Conservation (phyloP, 2,329 filamentous ascomycete species). For the Fusarium sp. region DNA sequence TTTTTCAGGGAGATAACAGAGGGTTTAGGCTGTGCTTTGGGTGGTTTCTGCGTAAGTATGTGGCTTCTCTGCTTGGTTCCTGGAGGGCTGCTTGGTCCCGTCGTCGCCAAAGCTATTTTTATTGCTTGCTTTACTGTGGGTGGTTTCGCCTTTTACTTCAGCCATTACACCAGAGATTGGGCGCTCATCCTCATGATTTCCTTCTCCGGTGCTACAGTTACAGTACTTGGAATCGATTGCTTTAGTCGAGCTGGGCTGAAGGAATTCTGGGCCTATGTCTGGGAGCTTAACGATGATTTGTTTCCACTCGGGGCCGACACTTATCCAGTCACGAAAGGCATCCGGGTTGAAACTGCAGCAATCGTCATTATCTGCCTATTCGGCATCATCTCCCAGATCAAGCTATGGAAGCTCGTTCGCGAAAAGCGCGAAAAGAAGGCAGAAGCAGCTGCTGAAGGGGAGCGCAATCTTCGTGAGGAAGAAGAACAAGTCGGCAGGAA, state of each 20-base stretch:
- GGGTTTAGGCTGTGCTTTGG: conserved; percentile 83
- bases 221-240: conserved; percentile 88
- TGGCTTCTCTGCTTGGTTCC: conserved; percentile 85
- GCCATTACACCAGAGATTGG: conserved; percentile 80
- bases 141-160: conserved; percentile 81
- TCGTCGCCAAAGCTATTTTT: conserved; percentile 75
- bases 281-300: conserved; percentile 80
- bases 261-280: conserved; percentile 95
- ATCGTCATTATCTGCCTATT: conserved; percentile 79
- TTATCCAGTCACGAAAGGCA: conserved; percentile 87
- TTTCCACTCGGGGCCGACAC: conserved; percentile 82
- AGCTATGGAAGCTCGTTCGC: conserved; percentile 84
- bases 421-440: conserved; percentile 67
- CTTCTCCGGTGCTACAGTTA: conserved; percentile 82
- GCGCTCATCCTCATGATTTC: conserved; percentile 80
- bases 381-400: conserved; percentile 85
- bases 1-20: conserved; percentile 88
- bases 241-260: conserved; percentile 91
- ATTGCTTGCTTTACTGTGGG: conserved; percentile 77
- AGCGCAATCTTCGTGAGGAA: conserved; percentile 67
- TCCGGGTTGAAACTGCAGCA: conserved; percentile 84
- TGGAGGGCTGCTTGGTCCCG: conserved; percentile 76
- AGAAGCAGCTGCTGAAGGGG: conserved; percentile 60
- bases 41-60: conserved; percentile 88
- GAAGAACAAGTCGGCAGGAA: conserved; percentile 78